Conservation (phyloP, 495 filamentous ascomycete genomes). For the Filosporella fistucella region DNA sequence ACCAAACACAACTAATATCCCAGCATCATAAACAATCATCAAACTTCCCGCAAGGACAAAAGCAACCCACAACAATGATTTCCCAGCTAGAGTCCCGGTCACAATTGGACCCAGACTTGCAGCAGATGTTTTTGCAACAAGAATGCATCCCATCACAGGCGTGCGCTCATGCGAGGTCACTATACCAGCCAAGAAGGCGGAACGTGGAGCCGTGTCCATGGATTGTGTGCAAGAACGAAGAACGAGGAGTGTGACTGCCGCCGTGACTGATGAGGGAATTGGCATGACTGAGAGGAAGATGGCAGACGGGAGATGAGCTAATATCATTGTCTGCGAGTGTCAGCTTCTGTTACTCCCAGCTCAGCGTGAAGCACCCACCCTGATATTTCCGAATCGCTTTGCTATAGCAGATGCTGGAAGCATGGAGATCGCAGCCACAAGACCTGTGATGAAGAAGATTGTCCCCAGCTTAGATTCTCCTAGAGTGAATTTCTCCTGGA, state of each 20-base stretch:
- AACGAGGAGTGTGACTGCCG: constrained; percentile 61
- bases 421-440: constrained; percentile 63
- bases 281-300: constrained; percentile 68
- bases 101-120: constrained; percentile 60
- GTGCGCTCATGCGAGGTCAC: constrained; percentile 71
- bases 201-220: constrained; percentile 80
- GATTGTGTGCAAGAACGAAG: constrained; percentile 64
- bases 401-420: constrained; percentile 72
- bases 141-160: constrained; percentile 69
- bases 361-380: too few relatives aligned
- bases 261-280: constrained; percentile 44
- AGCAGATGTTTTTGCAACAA: constrained; percentile 60
- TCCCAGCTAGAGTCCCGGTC: constrained; percentile 62
- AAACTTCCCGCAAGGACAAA: constrained; percentile 68
- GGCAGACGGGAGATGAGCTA: constrained; percentile 75
- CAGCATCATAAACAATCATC: constrained; percentile 69
- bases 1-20: constrained; percentile 65
- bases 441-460: constrained; percentile 61
- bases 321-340: constrained; percentile 75
- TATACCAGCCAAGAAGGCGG: constrained; percentile 71
- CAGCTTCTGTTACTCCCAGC: too few relatives aligned
- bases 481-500: constrained; percentile 70
- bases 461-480: constrained; percentile 65
- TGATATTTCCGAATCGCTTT: constrained; percentile 72
- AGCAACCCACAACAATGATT: constrained; percentile 61